These are phyloP conservation scores for Catunica adiposa DNA, from an alignment of 2,329 filamentous ascomycete genomes.

Conservation along the genomic window DNA sequence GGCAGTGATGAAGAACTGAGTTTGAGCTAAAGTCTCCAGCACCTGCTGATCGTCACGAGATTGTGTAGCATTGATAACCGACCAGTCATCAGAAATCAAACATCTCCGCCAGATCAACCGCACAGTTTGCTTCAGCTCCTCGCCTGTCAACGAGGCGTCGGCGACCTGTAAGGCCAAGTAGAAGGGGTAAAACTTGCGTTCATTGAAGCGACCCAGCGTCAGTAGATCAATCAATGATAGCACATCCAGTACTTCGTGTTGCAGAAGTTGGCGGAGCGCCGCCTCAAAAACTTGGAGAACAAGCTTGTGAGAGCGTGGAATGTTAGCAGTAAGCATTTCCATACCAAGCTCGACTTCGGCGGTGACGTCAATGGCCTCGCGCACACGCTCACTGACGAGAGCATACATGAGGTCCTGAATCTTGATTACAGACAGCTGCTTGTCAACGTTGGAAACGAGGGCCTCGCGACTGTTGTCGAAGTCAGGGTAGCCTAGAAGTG, in stretches of 20 bases:
- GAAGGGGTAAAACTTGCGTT: constrained; percentile 40
- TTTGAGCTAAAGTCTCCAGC: constrained; percentile 43
- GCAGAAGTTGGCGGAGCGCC: constrained; percentile 51
- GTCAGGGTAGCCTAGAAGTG: constrained; percentile 18
- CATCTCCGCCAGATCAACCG: constrained; percentile 72
- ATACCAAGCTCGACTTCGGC: constrained; percentile 64
- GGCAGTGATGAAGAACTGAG: constrained; percentile 52
- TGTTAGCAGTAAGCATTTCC: constrained; percentile 42
- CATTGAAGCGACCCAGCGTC: constrained; percentile 43
- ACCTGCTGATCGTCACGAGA: constrained; percentile 56
- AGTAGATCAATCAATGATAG: constrained; percentile 55
- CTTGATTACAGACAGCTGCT: constrained; percentile 49
- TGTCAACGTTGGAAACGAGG: constrained; percentile 38
- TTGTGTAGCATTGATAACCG: constrained; percentile 57
- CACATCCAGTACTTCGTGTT: constrained; percentile 53
- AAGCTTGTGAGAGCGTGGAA: constrained; percentile 43
- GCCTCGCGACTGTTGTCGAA: constrained; percentile 22
- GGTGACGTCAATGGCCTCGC: constrained; percentile 59
- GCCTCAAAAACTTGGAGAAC: constrained; percentile 57
- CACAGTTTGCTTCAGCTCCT: constrained; percentile 40
- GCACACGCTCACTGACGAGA: constrained; percentile 42
- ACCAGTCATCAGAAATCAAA: constrained; percentile 74
- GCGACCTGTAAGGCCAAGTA: constrained; percentile 52
- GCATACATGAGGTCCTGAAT: constrained; percentile 67
- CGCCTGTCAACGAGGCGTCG: constrained; percentile 37